phyloP scores from a whole-genome alignment of 345 rosid genomes.

The Rhizophora apiculata region DNA sequence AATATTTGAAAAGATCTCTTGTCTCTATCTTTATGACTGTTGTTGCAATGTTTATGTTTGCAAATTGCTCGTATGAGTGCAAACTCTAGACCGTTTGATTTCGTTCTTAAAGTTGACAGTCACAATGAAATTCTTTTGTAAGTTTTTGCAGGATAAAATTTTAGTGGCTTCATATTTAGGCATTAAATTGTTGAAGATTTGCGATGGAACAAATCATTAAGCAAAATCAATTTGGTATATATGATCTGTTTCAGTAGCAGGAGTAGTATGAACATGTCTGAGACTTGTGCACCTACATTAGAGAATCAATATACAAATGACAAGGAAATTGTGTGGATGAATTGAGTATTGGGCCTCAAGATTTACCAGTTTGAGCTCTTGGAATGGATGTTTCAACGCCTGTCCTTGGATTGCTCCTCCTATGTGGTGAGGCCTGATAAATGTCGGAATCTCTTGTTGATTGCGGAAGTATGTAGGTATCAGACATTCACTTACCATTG shows the following conservation, averaged over 20 bases:
- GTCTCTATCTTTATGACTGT: background rate
- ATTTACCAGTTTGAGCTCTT: background rate
- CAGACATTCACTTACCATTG: no score
- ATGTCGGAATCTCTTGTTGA: background rate
- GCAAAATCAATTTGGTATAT: background rate
- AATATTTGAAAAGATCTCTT: background rate
- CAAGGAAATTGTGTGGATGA: background rate
- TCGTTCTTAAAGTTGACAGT: no score
- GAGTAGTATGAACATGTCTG: background rate
- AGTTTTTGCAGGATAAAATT: no score
- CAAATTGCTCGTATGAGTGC: background rate
- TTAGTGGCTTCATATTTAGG: no score
- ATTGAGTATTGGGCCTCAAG: background rate
- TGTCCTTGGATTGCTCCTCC: background rate
- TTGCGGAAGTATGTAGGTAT: background rate
- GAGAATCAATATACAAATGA: no score
- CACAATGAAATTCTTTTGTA: no score
- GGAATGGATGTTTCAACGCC: background rate
- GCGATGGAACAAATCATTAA: no score
- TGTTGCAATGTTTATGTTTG: background rate
- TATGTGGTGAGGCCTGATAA: background rate
- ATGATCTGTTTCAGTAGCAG: background rate
- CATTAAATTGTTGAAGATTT: no score
- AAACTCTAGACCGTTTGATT: no score
- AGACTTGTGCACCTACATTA: no score